Evolutionary conservation across 1,284 basidiomycete genomes (phyloP), one percentile per base, ranked within the genome.

Genomic region (Exobasidium rhododendri): DNA sequence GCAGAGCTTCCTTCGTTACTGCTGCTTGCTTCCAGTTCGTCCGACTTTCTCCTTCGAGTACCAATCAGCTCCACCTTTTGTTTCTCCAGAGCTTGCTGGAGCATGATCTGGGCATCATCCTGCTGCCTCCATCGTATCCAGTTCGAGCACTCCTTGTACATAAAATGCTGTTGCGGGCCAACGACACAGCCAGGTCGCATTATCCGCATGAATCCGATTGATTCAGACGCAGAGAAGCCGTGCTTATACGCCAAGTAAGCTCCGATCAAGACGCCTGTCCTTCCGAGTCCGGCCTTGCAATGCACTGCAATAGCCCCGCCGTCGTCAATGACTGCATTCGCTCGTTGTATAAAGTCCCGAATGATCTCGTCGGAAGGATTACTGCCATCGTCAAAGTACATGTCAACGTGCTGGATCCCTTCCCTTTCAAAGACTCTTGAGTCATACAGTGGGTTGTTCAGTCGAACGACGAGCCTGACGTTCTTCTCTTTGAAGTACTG

Each of bases 191-290:
- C 92, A 0, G 94, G 96, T 46, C 94, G 87, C 66, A 97, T 88
- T 68, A 99, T 90, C 24, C 96, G 88, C 96, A 98, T 98, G 81
- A 93, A 97, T 0, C 90, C 96, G 65, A 98, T 98, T 7, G 89
- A 94, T 82, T 99, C 96, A 61, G 88, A 87, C 0, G 94, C 94
- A n/a, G 92, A 92, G 79, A 99, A 99, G n/a, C 90, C 90, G 76
- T 97, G 94, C 82, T 96, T 97, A 90, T 96, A 99, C 70, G 97
- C 91, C 61, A 99, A 85, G 83, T 97, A 98, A 2, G 96, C 96
- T 50, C 80, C 74, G 66, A 98, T 94, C 64, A 98, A 83, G 2
- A 94, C 94, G 3, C 96, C 94, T 2, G 92, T 96, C 55, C 92
- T 85, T 24, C 92, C 92, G 22, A 96, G 84, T 24, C 92, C 92